Base-by-base conservation (phyloP, 2,329 filamentous ascomycete genomes). In the Curvularia sp. region DNA sequence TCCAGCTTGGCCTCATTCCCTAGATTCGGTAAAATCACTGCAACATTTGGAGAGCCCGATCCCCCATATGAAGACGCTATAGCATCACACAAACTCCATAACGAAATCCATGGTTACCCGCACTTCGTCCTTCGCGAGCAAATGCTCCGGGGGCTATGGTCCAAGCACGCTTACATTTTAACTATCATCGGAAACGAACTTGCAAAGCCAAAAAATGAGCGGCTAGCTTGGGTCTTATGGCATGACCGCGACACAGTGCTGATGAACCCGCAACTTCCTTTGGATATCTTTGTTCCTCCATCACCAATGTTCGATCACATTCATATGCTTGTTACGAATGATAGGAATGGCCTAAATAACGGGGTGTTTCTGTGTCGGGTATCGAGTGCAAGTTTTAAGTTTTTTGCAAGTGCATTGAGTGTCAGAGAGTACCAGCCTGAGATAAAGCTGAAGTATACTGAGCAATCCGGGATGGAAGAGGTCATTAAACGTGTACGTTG, bases 271-370 rank as follows among this genome's bases (percentile, higher is more conserved):
- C 46, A 57, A 10, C n/a, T 57, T 33, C 54, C 54, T 8, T 41
- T 57, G 30, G 31, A 46, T n/a, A 30, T 43, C 33, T 57, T 57
- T 35, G 22, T 57, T 7, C 54, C 54, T 4, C 54, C 49, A 3
- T 7, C 15, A 1, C 12, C 38, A 4, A 13, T n/a, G 1, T 51
- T 42, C 49, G 26, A 30, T 20, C 5, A 57, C 4, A 18, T 51
- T 1, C 66, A 80, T 46, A 53, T 79, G 3, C 55, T 80, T 7
- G 75, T 75, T 33, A 71, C 73, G 10, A 70, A 75, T 15, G 79
- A 80, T 57, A 71, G 66, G 63, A 79, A 78, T 53, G 78, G 78
- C 0, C 67, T 81, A 2, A 81, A 80, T 59, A 78, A 51, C 24
- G 49, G 49, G 4, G 72, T 80, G n/a, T 80, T 80, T 53, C 66